A percentile compares a stretch with the other conserved stretches of the same genome.
phyloP scores from a whole-genome alignment of 129 eudicot species.

The Flaveria ramosissima region DNA sequence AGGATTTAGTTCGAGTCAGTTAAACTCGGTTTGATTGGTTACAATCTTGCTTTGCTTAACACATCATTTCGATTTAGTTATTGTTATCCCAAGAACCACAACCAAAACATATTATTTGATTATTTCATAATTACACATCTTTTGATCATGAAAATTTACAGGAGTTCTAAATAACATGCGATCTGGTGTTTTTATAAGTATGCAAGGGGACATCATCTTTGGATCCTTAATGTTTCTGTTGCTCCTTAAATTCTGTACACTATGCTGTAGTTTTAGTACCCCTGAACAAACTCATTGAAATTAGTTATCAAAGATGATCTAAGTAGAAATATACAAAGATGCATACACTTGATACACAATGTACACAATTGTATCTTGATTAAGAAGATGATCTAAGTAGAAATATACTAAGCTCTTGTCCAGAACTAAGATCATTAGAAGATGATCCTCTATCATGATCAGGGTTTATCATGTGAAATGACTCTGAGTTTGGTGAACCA shows the following conservation, averaged over 20 bases:
- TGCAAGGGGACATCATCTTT: too few species aligned
- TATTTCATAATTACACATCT: too few species aligned
- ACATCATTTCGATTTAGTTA: too few species aligned
- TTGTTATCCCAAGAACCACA: too few species aligned
- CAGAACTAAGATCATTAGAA: neutral
- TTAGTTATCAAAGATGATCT: neutral
- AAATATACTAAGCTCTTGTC: conserved; percentile 47
- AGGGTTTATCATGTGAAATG: conserved; percentile 47
- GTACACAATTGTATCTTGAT: neutral
- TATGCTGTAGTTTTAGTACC: conserved; percentile 13
- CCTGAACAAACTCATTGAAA: neutral
- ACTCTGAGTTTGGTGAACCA: conserved; percentile 42
- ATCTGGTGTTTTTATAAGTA: too few species aligned
- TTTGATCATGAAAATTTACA: too few species aligned
- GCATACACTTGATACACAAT: neutral
- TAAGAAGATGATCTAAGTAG: conserved; percentile 42
- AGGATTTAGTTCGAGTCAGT: neutral
- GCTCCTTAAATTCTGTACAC: neutral
- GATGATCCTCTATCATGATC: conserved; percentile 26
- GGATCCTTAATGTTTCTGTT: too few species aligned
- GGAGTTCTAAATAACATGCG: too few species aligned
- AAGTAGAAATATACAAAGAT: neutral
- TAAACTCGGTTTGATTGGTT: neutral
- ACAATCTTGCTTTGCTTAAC: neutral
- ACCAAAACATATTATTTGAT: too few species aligned